Conservation (phyloP, 2,329 filamentous ascomycete genomes). For the Botrytis aclada region DNA sequence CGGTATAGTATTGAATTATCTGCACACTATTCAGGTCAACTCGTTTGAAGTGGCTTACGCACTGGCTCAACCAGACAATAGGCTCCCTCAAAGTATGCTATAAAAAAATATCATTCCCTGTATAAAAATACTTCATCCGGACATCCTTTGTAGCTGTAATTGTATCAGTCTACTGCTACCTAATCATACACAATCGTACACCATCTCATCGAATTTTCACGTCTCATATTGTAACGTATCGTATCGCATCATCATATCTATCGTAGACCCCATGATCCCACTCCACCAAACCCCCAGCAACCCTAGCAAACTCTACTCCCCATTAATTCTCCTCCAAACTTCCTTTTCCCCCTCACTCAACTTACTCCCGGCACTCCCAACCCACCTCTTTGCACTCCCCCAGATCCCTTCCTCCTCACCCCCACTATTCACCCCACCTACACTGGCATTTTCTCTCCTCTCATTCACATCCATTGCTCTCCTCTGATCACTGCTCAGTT, state of each 20-base stretch:
- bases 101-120: background rate
- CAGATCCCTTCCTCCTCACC: slow-evolving; percentile 43
- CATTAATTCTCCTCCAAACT: slow-evolving; percentile 63
- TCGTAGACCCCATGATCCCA: background rate
- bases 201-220: background rate
- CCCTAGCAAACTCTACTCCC: slow-evolving; percentile 31
- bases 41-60: background rate
- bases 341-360: slow-evolving; percentile 57
- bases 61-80: background rate
- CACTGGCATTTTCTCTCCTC: slow-evolving; percentile 36
- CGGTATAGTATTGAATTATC: background rate
- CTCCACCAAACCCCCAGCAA: background rate
- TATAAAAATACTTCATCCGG: too few relatives aligned
- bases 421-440: slow-evolving; percentile 22
- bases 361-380: slow-evolving; percentile 54
- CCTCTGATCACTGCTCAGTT: slow-evolving; percentile 48
- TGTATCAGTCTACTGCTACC: background rate
- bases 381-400: slow-evolving; percentile 57
- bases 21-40: background rate
- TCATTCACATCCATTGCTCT: slow-evolving; percentile 29
- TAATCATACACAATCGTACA: slow-evolving; percentile 1
- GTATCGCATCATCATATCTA: background rate
- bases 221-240: background rate
- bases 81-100: background rate
- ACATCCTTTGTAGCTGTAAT: background rate